Conservation (phyloP, 1,284 basidiomycete genomes). For the Taiwanofungus camphoratus region DNA sequence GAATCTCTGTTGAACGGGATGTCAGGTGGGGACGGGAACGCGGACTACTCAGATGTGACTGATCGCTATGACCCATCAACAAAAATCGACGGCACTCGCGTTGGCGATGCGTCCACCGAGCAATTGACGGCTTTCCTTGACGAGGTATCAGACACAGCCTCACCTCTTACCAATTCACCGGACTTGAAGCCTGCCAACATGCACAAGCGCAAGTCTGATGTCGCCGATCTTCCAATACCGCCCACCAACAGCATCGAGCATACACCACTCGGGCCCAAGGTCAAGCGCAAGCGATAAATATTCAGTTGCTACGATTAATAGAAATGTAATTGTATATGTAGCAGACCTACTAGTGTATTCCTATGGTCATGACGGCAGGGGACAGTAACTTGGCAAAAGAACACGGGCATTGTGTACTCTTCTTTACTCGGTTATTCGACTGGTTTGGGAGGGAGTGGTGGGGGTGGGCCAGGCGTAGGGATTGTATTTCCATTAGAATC, state of each 20-base stretch:
- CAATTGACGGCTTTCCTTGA: slow-evolving; percentile 40
- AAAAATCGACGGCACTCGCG: slow-evolving; percentile 22
- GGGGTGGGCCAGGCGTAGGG: slow-evolving; percentile 21
- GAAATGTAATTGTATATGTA: slow-evolving; percentile 11
- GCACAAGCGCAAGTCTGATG: slow-evolving; percentile 46
- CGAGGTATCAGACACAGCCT: slow-evolving; percentile 25
- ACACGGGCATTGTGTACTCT: neutral
- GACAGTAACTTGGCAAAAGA: slow-evolving; percentile 1
- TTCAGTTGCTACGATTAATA: slow-evolving; percentile 2
- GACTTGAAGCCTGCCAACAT: slow-evolving; percentile 11
- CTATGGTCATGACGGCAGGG: slow-evolving; percentile 7
- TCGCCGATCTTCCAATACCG: slow-evolving; percentile 24
- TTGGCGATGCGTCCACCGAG: slow-evolving; percentile 31
- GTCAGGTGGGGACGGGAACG: slow-evolving; percentile 17
- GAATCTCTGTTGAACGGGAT: slow-evolving; percentile 40
- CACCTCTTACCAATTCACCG: slow-evolving; percentile 11
- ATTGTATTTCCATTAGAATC: slow-evolving; percentile 17
- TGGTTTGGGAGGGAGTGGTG: slow-evolving; percentile 28
- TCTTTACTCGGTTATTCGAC: slow-evolving; percentile 2
- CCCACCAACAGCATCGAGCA: slow-evolving; percentile 7
- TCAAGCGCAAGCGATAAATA: slow-evolving; percentile 24
- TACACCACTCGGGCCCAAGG: slow-evolving; percentile 14
- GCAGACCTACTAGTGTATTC: slow-evolving; percentile 19
- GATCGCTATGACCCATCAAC: slow-evolving; percentile 28
- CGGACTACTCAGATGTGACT: slow-evolving; percentile 29